These are phyloP conservation scores for Biscogniauxia marginata DNA, from an alignment of 2,329 filamentous ascomycete species.

Conservation along the genomic window DNA sequence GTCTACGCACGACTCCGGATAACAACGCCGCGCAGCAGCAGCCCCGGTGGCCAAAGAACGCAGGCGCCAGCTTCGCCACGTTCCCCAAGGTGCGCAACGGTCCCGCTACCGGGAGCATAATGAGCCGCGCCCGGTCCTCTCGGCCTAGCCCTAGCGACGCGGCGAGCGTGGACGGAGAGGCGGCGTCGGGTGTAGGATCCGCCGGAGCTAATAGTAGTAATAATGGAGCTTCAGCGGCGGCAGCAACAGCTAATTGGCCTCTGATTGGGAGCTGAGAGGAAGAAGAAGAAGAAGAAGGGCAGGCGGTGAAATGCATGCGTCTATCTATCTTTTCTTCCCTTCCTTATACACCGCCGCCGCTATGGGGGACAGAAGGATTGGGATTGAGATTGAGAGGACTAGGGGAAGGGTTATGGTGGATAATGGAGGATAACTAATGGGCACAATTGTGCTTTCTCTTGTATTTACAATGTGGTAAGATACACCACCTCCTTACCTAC, in stretches of 20 bases:
- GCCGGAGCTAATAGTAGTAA: not conserved
- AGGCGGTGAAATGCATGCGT: not conserved
- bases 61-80: slow-evolving; percentile 26
- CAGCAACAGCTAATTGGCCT: not conserved
- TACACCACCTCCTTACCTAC: too few relatives aligned
- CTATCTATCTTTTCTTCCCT: not conserved
- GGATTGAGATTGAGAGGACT: too few relatives aligned
- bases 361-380: too few relatives aligned
- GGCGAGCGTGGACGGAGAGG: not conserved
- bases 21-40: slow-evolving; percentile 1
- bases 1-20: slow-evolving; percentile 10
- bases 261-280: not conserved
- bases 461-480: too few relatives aligned
- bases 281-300: not conserved
- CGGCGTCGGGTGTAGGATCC: not conserved
- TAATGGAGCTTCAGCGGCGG: not conserved
- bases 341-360: too few relatives aligned
- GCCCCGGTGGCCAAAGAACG: slow-evolving; percentile 22
- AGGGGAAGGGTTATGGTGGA: too few relatives aligned
- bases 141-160: not conserved
- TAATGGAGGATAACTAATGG: too few relatives aligned
- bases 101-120: slow-evolving; percentile 12
- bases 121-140: slow-evolving; percentile 7
- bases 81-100: slow-evolving; percentile 27
- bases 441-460: too few relatives aligned